Conservation (phyloP, 2,329 filamentous ascomycete genomes). For the Paecilomyces sp. region DNA sequence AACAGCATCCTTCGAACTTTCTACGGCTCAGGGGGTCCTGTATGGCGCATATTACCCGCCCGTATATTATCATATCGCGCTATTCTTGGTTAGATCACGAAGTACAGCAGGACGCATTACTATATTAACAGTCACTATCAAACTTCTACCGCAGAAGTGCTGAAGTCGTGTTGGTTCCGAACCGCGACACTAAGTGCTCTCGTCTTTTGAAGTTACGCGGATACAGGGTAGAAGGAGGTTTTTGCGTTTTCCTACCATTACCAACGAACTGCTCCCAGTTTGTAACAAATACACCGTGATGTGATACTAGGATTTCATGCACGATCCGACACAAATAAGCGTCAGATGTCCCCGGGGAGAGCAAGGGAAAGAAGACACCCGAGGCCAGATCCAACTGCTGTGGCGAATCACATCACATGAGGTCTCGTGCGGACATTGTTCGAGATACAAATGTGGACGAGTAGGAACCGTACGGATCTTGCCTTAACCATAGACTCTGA, state of each 20-base stretch:
- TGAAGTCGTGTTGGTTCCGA: background rate
- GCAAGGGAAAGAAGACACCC: background rate
- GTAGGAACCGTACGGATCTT: background rate
- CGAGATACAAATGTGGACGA: background rate
- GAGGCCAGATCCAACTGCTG: background rate
- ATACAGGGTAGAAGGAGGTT: background rate
- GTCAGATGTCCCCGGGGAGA: background rate
- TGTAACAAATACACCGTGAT: background rate
- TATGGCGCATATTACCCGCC: background rate
- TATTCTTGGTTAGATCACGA: background rate
- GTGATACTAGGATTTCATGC: background rate
- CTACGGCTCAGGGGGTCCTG: background rate
- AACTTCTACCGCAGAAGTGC: background rate
- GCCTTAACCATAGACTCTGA: background rate
- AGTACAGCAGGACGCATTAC: background rate
- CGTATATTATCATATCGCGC: background rate
- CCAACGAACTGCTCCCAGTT: background rate
- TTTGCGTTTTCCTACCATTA: background rate
- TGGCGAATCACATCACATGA: background rate
- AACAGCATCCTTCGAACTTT: background rate
- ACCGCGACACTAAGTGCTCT: background rate
- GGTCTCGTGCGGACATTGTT: background rate
- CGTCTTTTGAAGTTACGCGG: background rate
- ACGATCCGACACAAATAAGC: background rate
- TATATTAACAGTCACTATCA: background rate